Conservation (phyloP, 768 basidiomycete species). For the Lactarius akahatsu region DNA sequence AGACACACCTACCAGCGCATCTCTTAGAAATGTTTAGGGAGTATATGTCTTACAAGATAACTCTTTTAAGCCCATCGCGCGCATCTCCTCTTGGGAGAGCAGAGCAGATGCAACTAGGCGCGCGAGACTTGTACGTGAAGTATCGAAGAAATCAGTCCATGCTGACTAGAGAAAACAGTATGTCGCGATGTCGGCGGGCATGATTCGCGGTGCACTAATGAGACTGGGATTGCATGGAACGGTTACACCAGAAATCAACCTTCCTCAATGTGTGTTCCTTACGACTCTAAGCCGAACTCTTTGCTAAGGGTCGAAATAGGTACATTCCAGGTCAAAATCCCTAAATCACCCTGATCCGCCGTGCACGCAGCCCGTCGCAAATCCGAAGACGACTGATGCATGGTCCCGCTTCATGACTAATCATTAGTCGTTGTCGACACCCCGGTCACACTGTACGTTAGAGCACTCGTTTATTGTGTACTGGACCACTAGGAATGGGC, state of each 20-base stretch:
- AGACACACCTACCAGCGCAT: not conserved
- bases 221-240: conserved; percentile 74
- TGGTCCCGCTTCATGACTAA: not conserved
- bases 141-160: not conserved
- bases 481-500: too few species aligned
- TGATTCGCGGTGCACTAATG: conserved; percentile 79
- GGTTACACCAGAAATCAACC: conserved; percentile 74
- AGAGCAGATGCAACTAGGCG: conserved; percentile 67
- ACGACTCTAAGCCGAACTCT: not conserved
- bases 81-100: conserved; percentile 80
- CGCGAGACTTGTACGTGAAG: conserved; percentile 61
- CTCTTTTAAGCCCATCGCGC: conserved; percentile 78
- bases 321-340: conserved; percentile 81
- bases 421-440: not conserved
- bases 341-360: conserved; percentile 50
- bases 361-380: not conserved
- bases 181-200: conserved; percentile 76
- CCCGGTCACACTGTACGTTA: not conserved
- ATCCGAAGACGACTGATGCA: not conserved
- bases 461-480: not conserved
- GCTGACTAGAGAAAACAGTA: conserved; percentile 49
- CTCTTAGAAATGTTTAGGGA: conserved; percentile 49
- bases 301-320: conserved; percentile 42
- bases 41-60: conserved; percentile 94
- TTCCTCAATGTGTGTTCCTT: conserved; percentile 76